Percentiles rank a stretch among this genome's conserved stretches.
Evolutionary conservation across 1,139 yeast species (phyloP).

Genomic region (Candida tropicalis): DNA sequence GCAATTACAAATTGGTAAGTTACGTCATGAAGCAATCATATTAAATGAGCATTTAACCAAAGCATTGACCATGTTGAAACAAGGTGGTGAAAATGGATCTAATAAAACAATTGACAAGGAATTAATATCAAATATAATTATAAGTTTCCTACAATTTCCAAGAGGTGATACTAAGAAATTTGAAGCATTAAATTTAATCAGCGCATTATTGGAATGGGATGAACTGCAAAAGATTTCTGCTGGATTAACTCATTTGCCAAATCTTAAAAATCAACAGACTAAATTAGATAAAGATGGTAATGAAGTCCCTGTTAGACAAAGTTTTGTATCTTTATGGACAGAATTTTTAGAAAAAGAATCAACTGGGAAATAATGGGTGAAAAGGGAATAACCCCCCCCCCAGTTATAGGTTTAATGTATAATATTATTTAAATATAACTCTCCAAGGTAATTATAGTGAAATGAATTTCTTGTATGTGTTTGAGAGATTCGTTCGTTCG

Average conservation of each 20-base stretch:
- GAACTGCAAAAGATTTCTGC: slow-evolving; percentile 81
- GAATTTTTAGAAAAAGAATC: slow-evolving; percentile 84
- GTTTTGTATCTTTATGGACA: slow-evolving; percentile 87
- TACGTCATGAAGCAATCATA: slow-evolving; percentile 94
- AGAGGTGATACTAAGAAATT: slow-evolving; percentile 93
- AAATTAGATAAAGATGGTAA: slow-evolving; percentile 18
- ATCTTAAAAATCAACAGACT: slow-evolving; percentile 19
- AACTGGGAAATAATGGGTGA: slow-evolving; percentile 27
- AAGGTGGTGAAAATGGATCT: slow-evolving; percentile 63
- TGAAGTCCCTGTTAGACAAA: slow-evolving; percentile 49
- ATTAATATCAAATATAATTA: slow-evolving; percentile 78
- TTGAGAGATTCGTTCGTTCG: too few relatives aligned
- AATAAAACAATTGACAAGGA: slow-evolving; percentile 81
- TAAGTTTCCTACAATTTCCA: slow-evolving; percentile 84
- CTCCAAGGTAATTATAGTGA: too few relatives aligned
- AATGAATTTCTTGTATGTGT: too few relatives aligned
- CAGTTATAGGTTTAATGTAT: slow-evolving; percentile 1
- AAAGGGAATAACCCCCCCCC: background rate
- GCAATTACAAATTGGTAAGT: slow-evolving; percentile 79
- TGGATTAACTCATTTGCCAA: slow-evolving; percentile 60
- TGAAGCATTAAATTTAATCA: slow-evolving; percentile 82
- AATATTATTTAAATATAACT: background rate
- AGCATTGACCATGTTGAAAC: slow-evolving; percentile 77
- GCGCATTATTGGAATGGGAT: slow-evolving; percentile 87
- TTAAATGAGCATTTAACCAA: slow-evolving; percentile 92